phyloP scores from a whole-genome alignment of 352 stramenopile species.

The Globisporangium spiculum region DNA sequence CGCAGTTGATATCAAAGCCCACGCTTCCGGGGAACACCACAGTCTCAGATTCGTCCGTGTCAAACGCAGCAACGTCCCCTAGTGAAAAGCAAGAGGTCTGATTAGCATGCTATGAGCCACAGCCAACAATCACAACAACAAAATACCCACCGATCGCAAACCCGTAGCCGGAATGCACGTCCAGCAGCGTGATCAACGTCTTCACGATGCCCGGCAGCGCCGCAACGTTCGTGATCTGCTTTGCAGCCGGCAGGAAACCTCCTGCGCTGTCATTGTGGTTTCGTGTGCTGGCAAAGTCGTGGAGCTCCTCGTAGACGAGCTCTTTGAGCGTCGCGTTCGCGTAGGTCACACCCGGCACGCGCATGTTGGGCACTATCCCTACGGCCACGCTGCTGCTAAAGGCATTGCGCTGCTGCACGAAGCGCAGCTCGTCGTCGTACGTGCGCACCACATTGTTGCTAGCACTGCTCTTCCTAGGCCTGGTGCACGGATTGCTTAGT shows the following conservation, averaged over 20 bases:
- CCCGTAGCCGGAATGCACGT: neutral
- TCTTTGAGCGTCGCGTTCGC: conserved; percentile 7
- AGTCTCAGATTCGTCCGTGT: neutral
- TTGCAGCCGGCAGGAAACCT: neutral
- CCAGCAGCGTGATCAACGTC: neutral
- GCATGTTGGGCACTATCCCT: neutral
- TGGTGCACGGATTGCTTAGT: neutral
- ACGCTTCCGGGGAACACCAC: neutral
- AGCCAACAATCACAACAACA: neutral
- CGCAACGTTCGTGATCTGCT: neutral
- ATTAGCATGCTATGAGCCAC: neutral
- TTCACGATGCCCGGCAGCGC: neutral
- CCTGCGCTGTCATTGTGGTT: neutral
- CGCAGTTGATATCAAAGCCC: neutral
- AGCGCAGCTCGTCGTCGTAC: neutral
- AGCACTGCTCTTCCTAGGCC: neutral
- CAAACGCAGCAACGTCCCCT: neutral
- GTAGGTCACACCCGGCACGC: neutral
- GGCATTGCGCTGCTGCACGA: neutral
- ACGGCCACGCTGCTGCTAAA: neutral
- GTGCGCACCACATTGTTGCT: neutral
- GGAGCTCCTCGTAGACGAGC: neutral
- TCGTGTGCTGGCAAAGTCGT: neutral
- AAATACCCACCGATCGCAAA: neutral
- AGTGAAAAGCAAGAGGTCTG: neutral